Evolutionary conservation across 176 grass and related monocot genomes (phyloP).

Genomic region (Saccharum spontaneum): DNA sequence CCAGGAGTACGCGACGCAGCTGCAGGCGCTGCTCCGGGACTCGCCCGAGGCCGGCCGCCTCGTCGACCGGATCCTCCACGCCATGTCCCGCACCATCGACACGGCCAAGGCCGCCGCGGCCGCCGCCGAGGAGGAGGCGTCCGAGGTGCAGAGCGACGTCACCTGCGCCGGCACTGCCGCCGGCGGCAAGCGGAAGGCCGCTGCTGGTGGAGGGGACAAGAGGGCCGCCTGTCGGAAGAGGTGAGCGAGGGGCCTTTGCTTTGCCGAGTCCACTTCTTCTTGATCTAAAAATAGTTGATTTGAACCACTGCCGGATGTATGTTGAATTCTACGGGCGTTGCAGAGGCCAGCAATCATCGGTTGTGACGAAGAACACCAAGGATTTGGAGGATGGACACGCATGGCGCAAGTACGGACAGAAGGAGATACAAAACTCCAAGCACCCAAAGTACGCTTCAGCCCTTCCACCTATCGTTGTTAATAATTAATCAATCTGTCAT

Average conservation of each 20-base stretch:
- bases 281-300: not conserved
- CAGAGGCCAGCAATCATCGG: slow-evolving; percentile 38
- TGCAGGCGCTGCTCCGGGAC: slow-evolving; percentile 31
- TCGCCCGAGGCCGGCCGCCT: slow-evolving; percentile 32
- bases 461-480: not conserved
- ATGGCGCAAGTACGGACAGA: slow-evolving; percentile 95
- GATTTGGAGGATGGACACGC: slow-evolving; percentile 59
- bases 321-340: not conserved
- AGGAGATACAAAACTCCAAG: slow-evolving; percentile 68
- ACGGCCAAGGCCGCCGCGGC: slow-evolving; percentile 18
- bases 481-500: not conserved
- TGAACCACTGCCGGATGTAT: not conserved
- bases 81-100: slow-evolving; percentile 44
- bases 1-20: slow-evolving; percentile 34
- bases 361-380: not conserved
- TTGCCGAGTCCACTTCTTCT: too few relatives aligned
- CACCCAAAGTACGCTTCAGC: slow-evolving; percentile 60
- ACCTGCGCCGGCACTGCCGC: slow-evolving; percentile 35
- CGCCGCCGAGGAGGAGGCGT: not conserved
- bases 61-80: slow-evolving; percentile 51
- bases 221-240: slow-evolving; percentile 42
- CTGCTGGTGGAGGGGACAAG: not conserved
- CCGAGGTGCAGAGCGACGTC: slow-evolving; percentile 48
- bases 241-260: slow-evolving; percentile 32
- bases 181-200: slow-evolving; percentile 56